Evolutionary conservation across 2,329 filamentous ascomycete species (phyloP), one percentile per base, ranked within the genome.

Genomic region (Cladophialophora exuberans): DNA sequence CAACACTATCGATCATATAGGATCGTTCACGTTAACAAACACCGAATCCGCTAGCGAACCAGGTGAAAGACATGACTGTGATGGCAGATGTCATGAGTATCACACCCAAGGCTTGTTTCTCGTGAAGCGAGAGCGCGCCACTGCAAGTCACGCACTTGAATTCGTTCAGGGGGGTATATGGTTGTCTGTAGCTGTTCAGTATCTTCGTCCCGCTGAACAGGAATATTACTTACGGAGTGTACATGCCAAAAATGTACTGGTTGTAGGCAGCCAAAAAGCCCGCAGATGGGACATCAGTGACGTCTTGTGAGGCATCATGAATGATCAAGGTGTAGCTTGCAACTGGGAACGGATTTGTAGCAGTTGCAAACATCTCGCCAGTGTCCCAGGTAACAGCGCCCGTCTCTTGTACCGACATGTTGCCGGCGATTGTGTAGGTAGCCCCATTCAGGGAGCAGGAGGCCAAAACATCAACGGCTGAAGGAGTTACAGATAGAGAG

Each of bases 241-340:
- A 88, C 81, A 88, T 84, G 57, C 81, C 84, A 64, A 88, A 88
- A 4, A 68, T 73, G 64, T 79, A 81, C 13, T 77, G 73, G 53
- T 73, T 76, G 64, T 73, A 79, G 2, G 76, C 72, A 13, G 71
- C 74, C 38, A 88, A 68, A 64, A 84, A 77, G 4, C 85, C 85
- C 0, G 84, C 74, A 11, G 66, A 67, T 2, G 83, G 71, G 15
- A 76, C 71, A 3, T 81, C 80, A 17, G 71, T 80, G 35, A 81
- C 71, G 13, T 76, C 77, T 57, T 76, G 77, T 23, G 74, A 72
- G 6, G 80, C 75, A 68, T 88, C 85, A 64, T 84, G 82, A 53
- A 88, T 56, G 52, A 84, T 72, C 36, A 88, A 73, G 1, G 83
- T 87, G 68, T 87, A 88, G 39, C 78, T 83, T 42, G 83, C 83